Evolutionary conservation across 257 asterid species (phyloP).

Genomic region (Lantana camara): DNA sequence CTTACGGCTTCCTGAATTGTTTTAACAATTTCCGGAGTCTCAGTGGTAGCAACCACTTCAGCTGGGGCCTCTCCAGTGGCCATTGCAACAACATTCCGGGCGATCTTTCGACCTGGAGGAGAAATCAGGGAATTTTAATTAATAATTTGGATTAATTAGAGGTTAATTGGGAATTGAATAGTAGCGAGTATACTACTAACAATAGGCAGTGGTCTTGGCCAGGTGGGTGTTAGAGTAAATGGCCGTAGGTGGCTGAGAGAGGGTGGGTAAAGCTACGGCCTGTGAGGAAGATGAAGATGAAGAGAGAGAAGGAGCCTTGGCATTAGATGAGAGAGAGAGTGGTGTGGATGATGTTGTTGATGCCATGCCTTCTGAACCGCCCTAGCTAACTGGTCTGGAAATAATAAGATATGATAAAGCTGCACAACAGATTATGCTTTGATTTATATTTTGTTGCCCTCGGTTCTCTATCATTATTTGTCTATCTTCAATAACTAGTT

Average conservation of each 20-base stretch:
- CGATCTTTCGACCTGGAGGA: slow-evolving; percentile 60
- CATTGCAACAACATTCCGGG: slow-evolving; percentile 63
- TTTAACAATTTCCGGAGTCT: slow-evolving; percentile 64
- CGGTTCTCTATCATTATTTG: not conserved
- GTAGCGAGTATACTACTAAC: slow-evolving; percentile 37
- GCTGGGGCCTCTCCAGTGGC: slow-evolving; percentile 82
- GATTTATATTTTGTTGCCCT: slow-evolving; percentile 3
- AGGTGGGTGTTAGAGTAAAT: slow-evolving; percentile 36
- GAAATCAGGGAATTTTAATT: not conserved
- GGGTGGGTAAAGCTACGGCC: slow-evolving; percentile 42
- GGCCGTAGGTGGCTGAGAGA: slow-evolving; percentile 35
- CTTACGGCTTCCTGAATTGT: slow-evolving; percentile 67
- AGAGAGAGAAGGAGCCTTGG: slow-evolving; percentile 45
- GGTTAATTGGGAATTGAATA: too few relatives aligned
- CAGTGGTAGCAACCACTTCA: slow-evolving; percentile 51
- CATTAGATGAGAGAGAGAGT: slow-evolving; percentile 55
- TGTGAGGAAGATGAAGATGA: slow-evolving; percentile 41
- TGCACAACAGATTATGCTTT: not conserved
- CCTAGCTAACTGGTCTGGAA: not conserved
- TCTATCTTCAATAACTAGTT: not conserved
- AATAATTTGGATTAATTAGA: not conserved
- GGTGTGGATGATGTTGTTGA: slow-evolving; percentile 56
- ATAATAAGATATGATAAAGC: not conserved
- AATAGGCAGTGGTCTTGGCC: slow-evolving; percentile 53
- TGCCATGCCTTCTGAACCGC: slow-evolving; percentile 42